Base-by-base conservation (phyloP, 75 land plant species). In the Selaginella moellendorffii region DNA sequence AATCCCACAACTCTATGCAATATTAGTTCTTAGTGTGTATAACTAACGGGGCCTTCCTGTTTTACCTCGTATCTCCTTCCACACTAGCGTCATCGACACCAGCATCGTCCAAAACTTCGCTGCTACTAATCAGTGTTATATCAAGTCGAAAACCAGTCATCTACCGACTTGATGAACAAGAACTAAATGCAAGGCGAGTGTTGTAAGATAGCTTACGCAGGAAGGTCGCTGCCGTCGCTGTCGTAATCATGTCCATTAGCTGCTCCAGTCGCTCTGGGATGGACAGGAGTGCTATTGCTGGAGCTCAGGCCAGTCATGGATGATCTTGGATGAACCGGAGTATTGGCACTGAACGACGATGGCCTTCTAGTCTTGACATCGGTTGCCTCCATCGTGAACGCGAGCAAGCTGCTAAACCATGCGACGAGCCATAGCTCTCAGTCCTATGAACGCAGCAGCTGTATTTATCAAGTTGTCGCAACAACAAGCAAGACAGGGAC, bases 171-270 rank as follows among this genome's bases (percentile, higher is more conserved):
- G n/a, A n/a, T n/a, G n/a, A n/a, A n/a, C n/a, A n/a, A 63, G 18
- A 1, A 54, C 61, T 22, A 5, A 24, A 27, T 1, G 1, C 0
- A 68, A 1, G 54, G 66, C 2, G n/a, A 12, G n/a, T n/a, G n/a
- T n/a, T n/a, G n/a, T n/a, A n/a, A 1, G 46, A 28, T 22, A 0
- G 78, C 88, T 76, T 70, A 92, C 97, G 80, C 79, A 26, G 76
- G 82, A 74, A 71, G 84, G 60, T 79, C 76, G 26, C 80, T 81
- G 63, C 86, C 83, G 65, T 91, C 97, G 67, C 85, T 82, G 76
- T 92, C 97, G 54, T 88, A 80, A 18, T 82, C 97, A 64, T 87
- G 90, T 18, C 78, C 88, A 79, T 79, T 81, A 5, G 75, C 61
- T 12, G 31, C 78, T 85, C 74, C 25, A 28, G 77, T 20, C 52